Percentiles rank a stretch among this genome's conserved stretches.
These are phyloP conservation scores for Candida ortonii DNA, from an alignment of 805 yeast species.

Conservation along the genomic window DNA sequence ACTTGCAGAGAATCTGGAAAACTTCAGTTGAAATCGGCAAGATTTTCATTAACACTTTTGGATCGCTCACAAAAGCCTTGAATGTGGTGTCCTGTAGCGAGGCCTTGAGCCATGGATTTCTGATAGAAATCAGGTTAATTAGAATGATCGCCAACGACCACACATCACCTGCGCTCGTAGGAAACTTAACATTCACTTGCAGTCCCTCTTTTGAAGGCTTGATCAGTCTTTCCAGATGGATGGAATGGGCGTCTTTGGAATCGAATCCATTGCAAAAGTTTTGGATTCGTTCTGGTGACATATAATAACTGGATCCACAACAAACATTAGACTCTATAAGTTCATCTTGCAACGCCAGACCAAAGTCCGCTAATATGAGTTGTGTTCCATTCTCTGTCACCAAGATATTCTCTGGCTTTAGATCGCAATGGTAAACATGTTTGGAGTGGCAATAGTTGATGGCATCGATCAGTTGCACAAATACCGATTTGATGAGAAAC, in stretches of 20 bases:
- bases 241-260: slow-evolving; percentile 31
- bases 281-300: slow-evolving; percentile 80
- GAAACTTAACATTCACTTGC: slow-evolving; percentile 40
- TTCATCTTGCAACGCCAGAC: slow-evolving; percentile 67
- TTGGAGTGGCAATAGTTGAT: slow-evolving; percentile 76
- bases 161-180: slow-evolving; percentile 76
- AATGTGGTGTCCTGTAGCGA: slow-evolving; percentile 64
- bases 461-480: slow-evolving; percentile 78
- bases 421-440: slow-evolving; percentile 88
- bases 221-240: slow-evolving; percentile 29
- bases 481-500: slow-evolving; percentile 50
- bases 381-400: slow-evolving; percentile 55
- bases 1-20: slow-evolving; percentile 45
- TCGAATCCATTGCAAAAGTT: slow-evolving; percentile 39
- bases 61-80: slow-evolving; percentile 55
- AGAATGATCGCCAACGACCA: slow-evolving; percentile 86
- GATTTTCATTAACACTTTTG: slow-evolving; percentile 56
- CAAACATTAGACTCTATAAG: slow-evolving; percentile 67
- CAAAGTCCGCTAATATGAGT: slow-evolving; percentile 80
- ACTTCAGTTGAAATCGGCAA: slow-evolving; percentile 70
- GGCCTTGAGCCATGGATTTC: slow-evolving; percentile 91
- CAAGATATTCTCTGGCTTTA: slow-evolving; percentile 92
- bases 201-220: slow-evolving; percentile 21
- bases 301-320: slow-evolving; percentile 84
- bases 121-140: slow-evolving; percentile 73